Evolutionary conservation across 2,329 filamentous ascomycete genomes (phyloP), one percentile per base, ranked within the genome.

Genomic region (Tolypocladium sp.): DNA sequence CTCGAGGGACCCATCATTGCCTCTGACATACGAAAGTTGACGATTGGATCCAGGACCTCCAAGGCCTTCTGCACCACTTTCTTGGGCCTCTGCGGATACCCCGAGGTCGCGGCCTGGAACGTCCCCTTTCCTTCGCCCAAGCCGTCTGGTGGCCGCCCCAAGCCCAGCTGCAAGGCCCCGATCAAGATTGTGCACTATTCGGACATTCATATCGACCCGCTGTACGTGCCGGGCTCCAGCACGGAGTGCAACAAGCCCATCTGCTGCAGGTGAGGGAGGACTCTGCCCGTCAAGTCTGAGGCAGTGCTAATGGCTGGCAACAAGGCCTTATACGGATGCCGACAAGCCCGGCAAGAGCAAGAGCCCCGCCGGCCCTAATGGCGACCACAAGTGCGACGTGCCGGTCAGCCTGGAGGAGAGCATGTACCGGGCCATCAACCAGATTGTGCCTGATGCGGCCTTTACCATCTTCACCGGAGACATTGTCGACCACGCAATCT

Each of bases 381-480:
- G 82, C 4, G 77, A 84, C 56, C 73, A 79, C 54, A 76, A 77
- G 4, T 85, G 82, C 60, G 82, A 85, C 63, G 67, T 76, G 0
- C 83, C 82, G 0, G 61, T 76, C 17, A 72, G 67, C 20, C 73
- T 85, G 1, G 80, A 84, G 63, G 67, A 79, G 56, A 84, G 81
- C 71, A 79, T 85, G 79, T 77, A 83, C 61, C 71, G 75, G 0
- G 77, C 77, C 12, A 83, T 85, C 64, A 73, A 72, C 53, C 62
- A 71, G 9, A 61, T 80, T 17, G 76, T 74, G 0, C 77, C 76
- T 1, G 71, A 82, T 59, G 76, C 79, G 0, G 74, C 75, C 2
- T 83, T 86, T 60, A 72, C 77, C n/a, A 74, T 86, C 56, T 86
- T 84, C 69, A 86, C 83, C 0, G 83, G 83, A 7, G 83, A 86